Evolutionary conservation across 75 land plant species (phyloP).

Genomic region (Ceratopteris richardii): DNA sequence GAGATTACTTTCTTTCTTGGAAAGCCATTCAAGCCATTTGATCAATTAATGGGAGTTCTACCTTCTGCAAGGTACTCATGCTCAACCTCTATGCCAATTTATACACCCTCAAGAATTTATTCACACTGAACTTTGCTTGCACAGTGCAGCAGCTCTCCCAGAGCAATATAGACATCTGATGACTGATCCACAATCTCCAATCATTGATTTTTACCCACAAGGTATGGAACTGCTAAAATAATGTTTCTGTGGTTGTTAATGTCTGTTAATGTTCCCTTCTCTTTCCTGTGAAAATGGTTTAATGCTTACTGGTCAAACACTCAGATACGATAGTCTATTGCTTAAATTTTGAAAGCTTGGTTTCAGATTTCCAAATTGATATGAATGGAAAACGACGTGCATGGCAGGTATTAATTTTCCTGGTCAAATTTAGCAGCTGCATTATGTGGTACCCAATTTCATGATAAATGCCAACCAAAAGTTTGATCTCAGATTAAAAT

Average conservation of each 20-base stretch:
- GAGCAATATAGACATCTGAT: constrained; percentile 65
- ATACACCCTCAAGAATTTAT: not conserved
- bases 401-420: constrained; percentile 71
- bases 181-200: constrained; percentile 85
- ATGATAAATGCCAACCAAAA: too few species aligned
- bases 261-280: too few species aligned
- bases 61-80: constrained; percentile 85
- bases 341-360: not conserved
- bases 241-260: too few species aligned
- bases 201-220: constrained; percentile 87
- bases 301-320: too few species aligned
- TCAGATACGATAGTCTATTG: too few species aligned
- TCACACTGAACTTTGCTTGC: constrained; percentile 12
- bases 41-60: constrained; percentile 87
- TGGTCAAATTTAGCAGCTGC: not conserved
- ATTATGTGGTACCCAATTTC: not conserved
- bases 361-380: constrained; percentile 89
- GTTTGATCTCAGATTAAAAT: not conserved
- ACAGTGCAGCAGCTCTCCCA: constrained; percentile 91
- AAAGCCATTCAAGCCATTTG: constrained; percentile 85
- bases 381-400: constrained; percentile 94
- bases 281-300: too few species aligned
- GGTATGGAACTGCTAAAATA: constrained; percentile 45
- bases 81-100: not conserved
- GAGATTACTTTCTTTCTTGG: constrained; percentile 61